phyloP scores from a whole-genome alignment of 2,329 filamentous ascomycete genomes.

The Aureobasidium vineae region DNA sequence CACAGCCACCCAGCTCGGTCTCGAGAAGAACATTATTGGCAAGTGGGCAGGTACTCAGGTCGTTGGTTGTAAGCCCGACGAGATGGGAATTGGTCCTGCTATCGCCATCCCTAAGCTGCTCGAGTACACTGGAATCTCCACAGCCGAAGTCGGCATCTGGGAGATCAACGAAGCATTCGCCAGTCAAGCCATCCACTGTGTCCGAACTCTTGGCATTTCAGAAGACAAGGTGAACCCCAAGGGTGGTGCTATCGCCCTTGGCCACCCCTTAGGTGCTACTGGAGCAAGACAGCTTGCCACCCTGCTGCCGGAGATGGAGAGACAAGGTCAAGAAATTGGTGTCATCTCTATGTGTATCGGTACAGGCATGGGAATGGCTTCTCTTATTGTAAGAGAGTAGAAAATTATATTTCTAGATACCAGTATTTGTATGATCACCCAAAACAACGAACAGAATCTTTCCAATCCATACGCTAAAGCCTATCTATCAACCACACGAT shows the following conservation, averaged over 20 bases:
- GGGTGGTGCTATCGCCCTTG: slow-evolving; percentile 90
- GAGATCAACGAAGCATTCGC: slow-evolving; percentile 87
- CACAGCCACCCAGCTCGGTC: slow-evolving; percentile 70
- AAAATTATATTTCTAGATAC: neutral
- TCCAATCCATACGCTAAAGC: neutral
- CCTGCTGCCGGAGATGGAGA: slow-evolving; percentile 65
- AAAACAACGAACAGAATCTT: neutral
- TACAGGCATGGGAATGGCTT: slow-evolving; percentile 54
- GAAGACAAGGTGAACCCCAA: slow-evolving; percentile 80
- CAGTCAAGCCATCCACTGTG: slow-evolving; percentile 65
- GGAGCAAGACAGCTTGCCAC: slow-evolving; percentile 78
- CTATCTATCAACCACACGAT: too few relatives aligned
- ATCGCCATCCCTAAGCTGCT: slow-evolving; percentile 82
- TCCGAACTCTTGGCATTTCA: slow-evolving; percentile 67
- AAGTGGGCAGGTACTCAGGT: slow-evolving; percentile 77
- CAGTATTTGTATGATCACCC: neutral
- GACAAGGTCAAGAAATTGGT: slow-evolving; percentile 69
- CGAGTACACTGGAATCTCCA: slow-evolving; percentile 63
- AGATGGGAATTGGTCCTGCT: slow-evolving; percentile 92
- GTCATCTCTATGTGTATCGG: slow-evolving; percentile 83
- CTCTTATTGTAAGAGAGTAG: slow-evolving; percentile 45
- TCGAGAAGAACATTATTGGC: slow-evolving; percentile 68
- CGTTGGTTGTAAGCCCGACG: slow-evolving; percentile 77
- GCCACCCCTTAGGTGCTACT: slow-evolving; percentile 87
- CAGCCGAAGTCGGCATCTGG: slow-evolving; percentile 75